These are phyloP conservation scores for Ordospora colligata DNA, from an alignment of 371 early-diverging fungal species.

Conservation along the genomic window DNA sequence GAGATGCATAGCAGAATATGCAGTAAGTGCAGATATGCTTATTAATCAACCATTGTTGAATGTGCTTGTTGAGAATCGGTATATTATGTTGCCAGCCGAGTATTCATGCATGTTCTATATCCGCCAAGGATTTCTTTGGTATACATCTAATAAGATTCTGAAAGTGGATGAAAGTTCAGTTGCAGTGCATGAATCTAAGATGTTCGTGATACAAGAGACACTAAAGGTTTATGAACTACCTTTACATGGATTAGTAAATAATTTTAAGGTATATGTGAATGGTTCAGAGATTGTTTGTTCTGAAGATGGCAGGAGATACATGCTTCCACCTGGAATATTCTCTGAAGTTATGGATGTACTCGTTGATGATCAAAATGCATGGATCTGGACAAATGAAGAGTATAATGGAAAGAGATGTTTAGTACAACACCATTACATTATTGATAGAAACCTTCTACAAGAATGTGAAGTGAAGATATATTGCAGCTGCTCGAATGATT, in stretches of 20 bases:
- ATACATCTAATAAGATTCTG: background rate
- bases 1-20: background rate
- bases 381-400: background rate
- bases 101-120: background rate
- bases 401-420: background rate
- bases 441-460: background rate
- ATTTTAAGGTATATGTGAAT: too few species aligned
- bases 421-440: background rate
- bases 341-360: background rate
- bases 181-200: background rate
- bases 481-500: background rate
- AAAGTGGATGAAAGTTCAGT: background rate
- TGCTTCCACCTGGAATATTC: background rate
- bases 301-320: background rate
- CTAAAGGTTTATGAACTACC: background rate
- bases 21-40: background rate
- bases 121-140: background rate
- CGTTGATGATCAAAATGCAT: background rate
- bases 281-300: too few species aligned
- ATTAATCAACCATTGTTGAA: background rate
- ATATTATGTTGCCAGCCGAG: background rate
- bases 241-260: too few species aligned
- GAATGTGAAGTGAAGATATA: background rate
- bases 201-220: background rate
- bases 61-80: background rate